Conservation (phyloP, 2,329 filamentous ascomycete genomes). For the Aureobasidium musti region DNA sequence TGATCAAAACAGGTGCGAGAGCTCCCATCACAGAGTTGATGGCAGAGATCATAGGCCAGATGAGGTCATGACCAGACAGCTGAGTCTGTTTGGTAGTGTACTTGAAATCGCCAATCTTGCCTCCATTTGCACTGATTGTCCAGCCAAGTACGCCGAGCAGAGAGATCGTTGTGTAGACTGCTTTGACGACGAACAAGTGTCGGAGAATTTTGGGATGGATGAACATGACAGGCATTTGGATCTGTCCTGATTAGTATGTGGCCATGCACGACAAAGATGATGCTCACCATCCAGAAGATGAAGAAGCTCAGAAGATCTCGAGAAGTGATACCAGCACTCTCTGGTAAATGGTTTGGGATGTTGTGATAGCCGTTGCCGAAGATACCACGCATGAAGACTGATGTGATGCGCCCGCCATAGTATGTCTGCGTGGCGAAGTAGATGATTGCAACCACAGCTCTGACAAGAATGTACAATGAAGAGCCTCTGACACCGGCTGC, state of each 20-base stretch:
- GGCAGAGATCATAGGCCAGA: slow-evolving; percentile 24
- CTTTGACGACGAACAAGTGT: slow-evolving; percentile 11
- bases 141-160: slow-evolving; percentile 18
- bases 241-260: neutral
- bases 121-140: neutral
- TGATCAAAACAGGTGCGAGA: slow-evolving; percentile 15
- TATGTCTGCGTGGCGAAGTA: slow-evolving; percentile 19
- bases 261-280: neutral
- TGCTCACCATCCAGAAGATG: slow-evolving; percentile 12
- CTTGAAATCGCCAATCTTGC: slow-evolving; percentile 1
- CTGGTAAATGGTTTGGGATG: slow-evolving; percentile 16
- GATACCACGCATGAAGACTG: slow-evolving; percentile 16
- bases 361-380: slow-evolving; percentile 18
- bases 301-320: slow-evolving; percentile 16
- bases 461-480: slow-evolving; percentile 10
- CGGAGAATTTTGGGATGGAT: slow-evolving; percentile 4
- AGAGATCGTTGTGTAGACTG: slow-evolving; percentile 6
- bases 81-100: slow-evolving; percentile 17
- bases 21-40: slow-evolving; percentile 22
- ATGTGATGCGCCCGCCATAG: slow-evolving; percentile 15
- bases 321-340: slow-evolving; percentile 13
- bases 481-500: slow-evolving; percentile 18
- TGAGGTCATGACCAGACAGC: slow-evolving; percentile 4
- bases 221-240: slow-evolving; percentile 19
- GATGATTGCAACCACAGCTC: slow-evolving; percentile 15